Evolutionary conservation across 345 rosid genomes (phyloP), one percentile per base, ranked within the genome.

Genomic region (Excoecaria cochinchinensis): DNA sequence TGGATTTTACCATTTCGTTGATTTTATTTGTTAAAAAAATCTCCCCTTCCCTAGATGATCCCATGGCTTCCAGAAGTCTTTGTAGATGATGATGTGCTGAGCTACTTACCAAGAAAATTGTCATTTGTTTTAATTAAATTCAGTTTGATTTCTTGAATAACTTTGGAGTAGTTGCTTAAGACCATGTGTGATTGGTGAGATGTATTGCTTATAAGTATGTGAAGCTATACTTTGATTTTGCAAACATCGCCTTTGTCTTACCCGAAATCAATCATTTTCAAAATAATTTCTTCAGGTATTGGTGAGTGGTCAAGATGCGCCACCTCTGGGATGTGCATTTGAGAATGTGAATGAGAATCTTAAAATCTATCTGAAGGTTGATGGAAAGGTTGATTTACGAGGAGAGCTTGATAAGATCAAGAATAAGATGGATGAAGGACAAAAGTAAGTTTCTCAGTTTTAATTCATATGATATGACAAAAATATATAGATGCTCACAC

Each of bases 321-420:
- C 94, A 70, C 98, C 97, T 19, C 78, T 80, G 57, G 90, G 87
- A 72, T 91, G 96, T 83, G 88, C 90, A 1, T 88, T 95, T 50
- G 93, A 90, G 88, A 90, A 87, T 6, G 97, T 95, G 17, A 89
- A 93, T 38, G 98, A 90, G 82, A 88, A 89, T 84, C 89, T 95
- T 65, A 86, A 83, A 77, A 90, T 93, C 59, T 93, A 95, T 85
- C 91, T 95, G 2, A 80, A 88, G 87, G 94, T 87, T 65, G 83
- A 90, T 24, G 94, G 98, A 72, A 76, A 83, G 69, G 82, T 92
- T 14, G 85, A 89, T 75, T 65, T 85, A 47, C 87, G 85, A 76
- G 90, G 87, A 56, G 96, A 93, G 78, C 88, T 63, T 16, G 93
- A 86, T 73, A 95, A 91, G 85, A 80, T 93, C 63, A 86, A 76